Conservation (phyloP, 371 early-diverging fungal genomes). For the Mucor plumbeus region DNA sequence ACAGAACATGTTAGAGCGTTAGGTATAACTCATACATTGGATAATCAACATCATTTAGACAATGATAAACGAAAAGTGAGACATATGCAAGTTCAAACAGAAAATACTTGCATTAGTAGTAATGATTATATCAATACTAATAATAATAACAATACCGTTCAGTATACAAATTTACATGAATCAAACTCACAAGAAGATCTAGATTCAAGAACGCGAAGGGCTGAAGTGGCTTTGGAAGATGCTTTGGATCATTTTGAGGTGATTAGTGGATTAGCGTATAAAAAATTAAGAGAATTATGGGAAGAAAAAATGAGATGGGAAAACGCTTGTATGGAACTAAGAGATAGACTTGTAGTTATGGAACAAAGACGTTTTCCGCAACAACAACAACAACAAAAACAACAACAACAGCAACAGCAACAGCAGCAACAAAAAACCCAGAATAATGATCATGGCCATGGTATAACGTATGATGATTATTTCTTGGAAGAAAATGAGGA, state of each 20-base stretch:
- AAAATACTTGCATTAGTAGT: background rate
- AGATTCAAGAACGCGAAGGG: constrained; percentile 33
- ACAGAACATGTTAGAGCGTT: constrained; percentile 49
- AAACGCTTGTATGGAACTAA: constrained; percentile 46
- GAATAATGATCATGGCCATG: background rate
- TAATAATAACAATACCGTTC: too few species aligned
- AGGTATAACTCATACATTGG: constrained; percentile 35
- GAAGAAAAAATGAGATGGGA: constrained; percentile 57
- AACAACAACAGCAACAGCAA: background rate
- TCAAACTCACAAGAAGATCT: constrained; percentile 15
- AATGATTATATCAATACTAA: background rate
- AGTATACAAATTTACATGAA: background rate
- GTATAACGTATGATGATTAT: constrained; percentile 1
- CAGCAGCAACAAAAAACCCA: background rate
- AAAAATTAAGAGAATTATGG: constrained; percentile 62
- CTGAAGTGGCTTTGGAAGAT: constrained; percentile 58
- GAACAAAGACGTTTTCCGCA: constrained; percentile 20
- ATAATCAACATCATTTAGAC: constrained; percentile 18
- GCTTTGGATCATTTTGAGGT: constrained; percentile 64
- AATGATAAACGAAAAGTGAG: constrained; percentile 27
- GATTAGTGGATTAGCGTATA: constrained; percentile 60
- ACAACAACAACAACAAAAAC: background rate
- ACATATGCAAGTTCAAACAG: constrained; percentile 53
- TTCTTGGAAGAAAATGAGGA: constrained; percentile 22
- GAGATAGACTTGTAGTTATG: constrained; percentile 32